Conservation (phyloP, 1,139 yeast genomes). For the Geotrichum klebahnii region DNA sequence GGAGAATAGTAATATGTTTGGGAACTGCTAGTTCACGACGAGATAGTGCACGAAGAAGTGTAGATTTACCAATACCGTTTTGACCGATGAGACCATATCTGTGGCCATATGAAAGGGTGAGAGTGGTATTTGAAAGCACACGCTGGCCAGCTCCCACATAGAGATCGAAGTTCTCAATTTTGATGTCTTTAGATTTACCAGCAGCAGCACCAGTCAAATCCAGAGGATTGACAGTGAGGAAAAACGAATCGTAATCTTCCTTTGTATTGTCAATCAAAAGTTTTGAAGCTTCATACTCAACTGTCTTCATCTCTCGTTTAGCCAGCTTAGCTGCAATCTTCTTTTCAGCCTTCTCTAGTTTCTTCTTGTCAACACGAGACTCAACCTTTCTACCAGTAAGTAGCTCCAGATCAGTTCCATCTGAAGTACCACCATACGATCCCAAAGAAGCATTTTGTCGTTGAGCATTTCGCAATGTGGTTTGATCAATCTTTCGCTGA, state of each 20-base stretch:
- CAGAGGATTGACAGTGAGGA: conserved; percentile 88
- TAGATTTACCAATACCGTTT: conserved; percentile 98
- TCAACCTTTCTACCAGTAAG: conserved; percentile 90
- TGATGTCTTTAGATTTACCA: conserved; percentile 92
- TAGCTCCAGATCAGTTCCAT: conserved; percentile 72
- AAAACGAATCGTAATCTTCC: conserved; percentile 88
- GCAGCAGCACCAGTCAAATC: conserved; percentile 79
- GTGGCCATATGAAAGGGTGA: conserved; percentile 85
- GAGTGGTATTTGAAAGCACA: conserved; percentile 80
- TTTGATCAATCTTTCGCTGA: conserved; percentile 57
- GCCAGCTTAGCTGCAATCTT: conserved; percentile 96
- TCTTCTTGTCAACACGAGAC: conserved; percentile 91
- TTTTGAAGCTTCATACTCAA: conserved; percentile 85
- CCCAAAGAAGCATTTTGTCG: conserved; percentile 32
- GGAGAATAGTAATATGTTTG: conserved; percentile 88
- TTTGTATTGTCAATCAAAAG: conserved; percentile 59
- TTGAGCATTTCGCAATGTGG: conserved; percentile 39
- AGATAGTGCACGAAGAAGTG: conserved; percentile 81
- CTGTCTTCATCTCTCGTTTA: conserved; percentile 59
- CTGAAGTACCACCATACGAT: conserved; percentile 45
- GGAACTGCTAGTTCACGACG: conserved; percentile 92
- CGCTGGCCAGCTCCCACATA: conserved; percentile 95
- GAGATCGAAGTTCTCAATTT: conserved; percentile 85
- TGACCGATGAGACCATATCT: conserved; percentile 97
- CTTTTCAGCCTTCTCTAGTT: conserved; percentile 92